Evolutionary conservation across 768 basidiomycete genomes (phyloP), one percentile per base, ranked within the genome.

Genomic region (Daedaleopsis nitida): DNA sequence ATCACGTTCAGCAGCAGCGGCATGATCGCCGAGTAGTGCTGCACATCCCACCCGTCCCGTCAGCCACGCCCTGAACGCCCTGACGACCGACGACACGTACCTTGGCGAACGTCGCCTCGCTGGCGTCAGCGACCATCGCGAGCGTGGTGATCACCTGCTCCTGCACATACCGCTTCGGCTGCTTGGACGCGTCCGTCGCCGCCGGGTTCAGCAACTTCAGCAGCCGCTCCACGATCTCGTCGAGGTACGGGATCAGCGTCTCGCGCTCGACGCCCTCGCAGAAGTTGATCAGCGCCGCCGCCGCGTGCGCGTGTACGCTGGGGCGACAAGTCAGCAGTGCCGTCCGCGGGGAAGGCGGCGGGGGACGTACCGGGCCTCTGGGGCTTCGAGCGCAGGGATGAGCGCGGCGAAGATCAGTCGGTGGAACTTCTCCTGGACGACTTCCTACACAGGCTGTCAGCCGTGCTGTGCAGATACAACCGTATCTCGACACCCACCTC

Each of bases 41-140:
- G 16, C 19, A 27, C 39, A 24, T 14, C 24, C 44, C 35, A 39
- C 6, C 17, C 39, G 11, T 2, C 19, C 34, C 35, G 32, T 52
- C 32, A 23, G 37, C 17, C 16, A 45, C 32, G 7, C 27, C 5
- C 9, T 12, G 19, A 9, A 19, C 45, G 16, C 1, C 43, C 5
- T 34, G 32, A 52, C 11, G n/a, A 42, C n/a, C n/a, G 23, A 12
- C 27, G 45, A 16, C 0, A 68, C 74, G 1, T 61, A 86, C 91
- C 80, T 89, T 89, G 9, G 79, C 83, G 70, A 96, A 95, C 2
- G 86, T 88, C 1, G 75, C 76, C 73, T 92, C 91, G 65, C 92
- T 92, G 0, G 88, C 89, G 71, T 93, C 89, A 0, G 93, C 92
- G 1, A 95, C 89, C 87, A 94, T 94, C 3, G 93, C 92, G 34